Evolutionary conservation across 805 yeast species (phyloP), one percentile per base, ranked within the genome.

Genomic region (Kockiozyma suomiensis): DNA sequence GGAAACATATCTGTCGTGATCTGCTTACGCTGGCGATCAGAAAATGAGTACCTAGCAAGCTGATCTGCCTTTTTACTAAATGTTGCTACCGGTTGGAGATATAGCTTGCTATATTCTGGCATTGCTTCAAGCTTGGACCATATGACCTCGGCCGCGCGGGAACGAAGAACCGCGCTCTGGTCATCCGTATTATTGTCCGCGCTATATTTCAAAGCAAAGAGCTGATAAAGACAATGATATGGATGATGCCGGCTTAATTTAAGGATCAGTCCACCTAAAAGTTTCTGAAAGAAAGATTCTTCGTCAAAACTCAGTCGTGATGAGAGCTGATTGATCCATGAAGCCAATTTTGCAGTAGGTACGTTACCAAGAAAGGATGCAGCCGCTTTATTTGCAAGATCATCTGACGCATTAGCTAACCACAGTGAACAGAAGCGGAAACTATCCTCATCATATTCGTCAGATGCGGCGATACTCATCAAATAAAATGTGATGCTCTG

Each of bases 401-500:
- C 79, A 35, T 78, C 77, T 4, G 71, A 70, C 1, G 84, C 78
- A 65, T 83, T 80, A 61, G 86, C 88, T 41, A 93, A 77, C 96
- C 97, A 93, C 10, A 93, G 72, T 0, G 92, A 87, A 72, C 92
- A 86, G 62, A 92, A 86, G 57, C 88, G 82, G 69, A 90, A 96
- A 30, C 87, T 75, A 52, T 83, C 86, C 59, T 81, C 84, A 54
- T 79, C 81, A 60, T 71, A 76, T 2, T 68, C 68, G 49, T 79
- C 81, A 45, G 78, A 71, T 19, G 75, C 72, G 1, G 78, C 70
- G n/a, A 88, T 73, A 15, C 87, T 76, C 43, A 75, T 78, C 54
- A 90, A 68, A 68, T 86, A 89, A 64, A 81, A 86, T 23, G 78
- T 79, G 15, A 86, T 75, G 0, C 96, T 82, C 35, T 81, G 79